Percentiles rank a stretch among this genome's conserved stretches.
Evolutionary conservation across 1,139 yeast genomes (phyloP).

Genomic region (Kodamaea sp.): DNA sequence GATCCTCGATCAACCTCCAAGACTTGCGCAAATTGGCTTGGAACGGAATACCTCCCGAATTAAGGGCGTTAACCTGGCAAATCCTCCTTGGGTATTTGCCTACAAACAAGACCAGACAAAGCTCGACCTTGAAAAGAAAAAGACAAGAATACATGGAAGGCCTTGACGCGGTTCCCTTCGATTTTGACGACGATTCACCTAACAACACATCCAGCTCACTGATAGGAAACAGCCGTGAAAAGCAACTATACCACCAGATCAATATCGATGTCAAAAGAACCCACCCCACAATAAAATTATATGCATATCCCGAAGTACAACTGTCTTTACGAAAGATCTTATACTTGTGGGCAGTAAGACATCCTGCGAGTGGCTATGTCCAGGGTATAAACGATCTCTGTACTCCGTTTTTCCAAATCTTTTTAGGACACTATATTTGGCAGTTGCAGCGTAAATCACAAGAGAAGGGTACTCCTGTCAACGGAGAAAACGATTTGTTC

Average conservation of each 20-base stretch:
- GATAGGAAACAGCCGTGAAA: constrained; percentile 48
- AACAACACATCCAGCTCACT: constrained; percentile 37
- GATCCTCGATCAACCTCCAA: constrained; percentile 49
- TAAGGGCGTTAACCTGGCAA: constrained; percentile 90
- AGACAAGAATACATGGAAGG: constrained; percentile 87
- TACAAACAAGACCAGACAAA: constrained; percentile 75
- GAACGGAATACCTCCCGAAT: constrained; percentile 88
- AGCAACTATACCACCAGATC: constrained; percentile 91
- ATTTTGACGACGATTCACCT: constrained; percentile 47
- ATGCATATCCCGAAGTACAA: constrained; percentile 71
- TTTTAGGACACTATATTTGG: constrained; percentile 68
- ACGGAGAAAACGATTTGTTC: constrained; percentile 30
- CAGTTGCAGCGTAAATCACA: constrained; percentile 33
- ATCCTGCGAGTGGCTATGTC: constrained; percentile 98
- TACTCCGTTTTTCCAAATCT: constrained; percentile 92
- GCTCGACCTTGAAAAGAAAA: constrained; percentile 68
- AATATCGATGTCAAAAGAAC: constrained; percentile 95
- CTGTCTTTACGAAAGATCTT: constrained; percentile 75
- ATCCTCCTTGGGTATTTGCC: constrained; percentile 87
- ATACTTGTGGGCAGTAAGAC: constrained; percentile 94
- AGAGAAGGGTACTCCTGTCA: constrained; percentile 21
- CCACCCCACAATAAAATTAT: constrained; percentile 78
- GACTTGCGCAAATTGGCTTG: constrained; percentile 81
- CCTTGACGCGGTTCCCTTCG: constrained; percentile 38
- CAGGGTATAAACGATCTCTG: constrained; percentile 96